These are phyloP conservation scores for Didymella exigua DNA, from an alignment of 2,329 filamentous ascomycete species.

Conservation along the genomic window DNA sequence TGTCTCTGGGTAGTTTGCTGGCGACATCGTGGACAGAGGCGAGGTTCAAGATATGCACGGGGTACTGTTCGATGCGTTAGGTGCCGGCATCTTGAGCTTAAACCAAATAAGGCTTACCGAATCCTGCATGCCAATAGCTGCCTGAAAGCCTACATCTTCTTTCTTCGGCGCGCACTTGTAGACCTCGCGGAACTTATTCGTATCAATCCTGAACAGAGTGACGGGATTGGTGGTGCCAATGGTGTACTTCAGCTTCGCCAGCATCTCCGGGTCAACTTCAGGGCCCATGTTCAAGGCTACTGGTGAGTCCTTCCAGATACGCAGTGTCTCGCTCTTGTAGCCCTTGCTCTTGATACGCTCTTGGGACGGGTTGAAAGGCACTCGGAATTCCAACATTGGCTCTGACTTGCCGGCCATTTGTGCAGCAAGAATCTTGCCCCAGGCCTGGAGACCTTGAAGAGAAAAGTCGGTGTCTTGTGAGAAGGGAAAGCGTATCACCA, in stretches of 20 bases:
- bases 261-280: slow-evolving; percentile 59
- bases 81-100: slow-evolving; percentile 13
- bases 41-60: slow-evolving; percentile 71
- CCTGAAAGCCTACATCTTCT: slow-evolving; percentile 66
- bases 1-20: slow-evolving; percentile 56
- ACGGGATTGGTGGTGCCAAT: slow-evolving; percentile 71
- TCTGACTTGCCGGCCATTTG: slow-evolving; percentile 50
- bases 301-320: slow-evolving; percentile 67
- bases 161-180: slow-evolving; percentile 64
- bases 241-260: slow-evolving; percentile 67
- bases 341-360: slow-evolving; percentile 63
- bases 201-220: slow-evolving; percentile 71
- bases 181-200: slow-evolving; percentile 62
- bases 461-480: slow-evolving; percentile 45
- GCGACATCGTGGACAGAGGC: slow-evolving; percentile 68
- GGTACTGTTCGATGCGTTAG: slow-evolving; percentile 58
- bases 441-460: slow-evolving; percentile 40
- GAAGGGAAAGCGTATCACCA: slow-evolving; percentile 70
- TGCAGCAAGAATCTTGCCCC: slow-evolving; percentile 42
- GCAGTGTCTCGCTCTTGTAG: slow-evolving; percentile 66
- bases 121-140: slow-evolving; percentile 71
- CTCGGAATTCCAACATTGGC: slow-evolving; percentile 67
- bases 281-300: slow-evolving; percentile 53
- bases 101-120: slow-evolving; percentile 56
- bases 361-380: slow-evolving; percentile 68